These are phyloP conservation scores for Olyra latifolia DNA, from an alignment of 176 grass and related monocot species.

Conservation along the genomic window DNA sequence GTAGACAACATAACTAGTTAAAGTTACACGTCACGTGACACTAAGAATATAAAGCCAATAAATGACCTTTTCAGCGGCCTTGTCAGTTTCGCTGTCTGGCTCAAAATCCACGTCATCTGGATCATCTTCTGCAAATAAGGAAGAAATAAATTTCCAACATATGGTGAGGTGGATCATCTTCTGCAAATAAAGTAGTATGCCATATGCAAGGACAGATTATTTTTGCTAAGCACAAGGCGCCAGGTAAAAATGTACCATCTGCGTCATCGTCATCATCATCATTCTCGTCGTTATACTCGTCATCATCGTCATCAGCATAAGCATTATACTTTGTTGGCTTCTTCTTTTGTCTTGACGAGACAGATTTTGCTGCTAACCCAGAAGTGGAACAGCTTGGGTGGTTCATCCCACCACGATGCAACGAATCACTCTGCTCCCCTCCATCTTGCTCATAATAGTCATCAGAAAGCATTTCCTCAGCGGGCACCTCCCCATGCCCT, in stretches of 20 bases:
- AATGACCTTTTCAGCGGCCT: constrained; percentile 68
- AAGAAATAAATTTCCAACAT: constrained; percentile 30
- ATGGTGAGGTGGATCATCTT: constrained; percentile 6
- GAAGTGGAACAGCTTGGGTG: constrained; percentile 60
- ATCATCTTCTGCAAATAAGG: constrained; percentile 82
- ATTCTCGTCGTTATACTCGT: constrained; percentile 51
- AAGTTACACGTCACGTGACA: constrained; percentile 16
- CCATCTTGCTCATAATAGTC: constrained; percentile 95
- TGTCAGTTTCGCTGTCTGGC: constrained; percentile 85
- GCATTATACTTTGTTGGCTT: constrained; percentile 53
- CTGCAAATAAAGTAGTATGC: neutral
- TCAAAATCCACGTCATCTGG: constrained; percentile 98
- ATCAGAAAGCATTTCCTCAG: constrained; percentile 95
- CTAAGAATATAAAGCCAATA: constrained; percentile 23
- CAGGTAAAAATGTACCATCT: constrained; percentile 69
- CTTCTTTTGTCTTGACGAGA: constrained; percentile 55
- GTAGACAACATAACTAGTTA: constrained; percentile 24
- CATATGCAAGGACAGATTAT: constrained; percentile 12
- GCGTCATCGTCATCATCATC: constrained; percentile 50
- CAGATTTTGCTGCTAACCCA: constrained; percentile 45
- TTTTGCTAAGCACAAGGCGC: constrained; percentile 8
- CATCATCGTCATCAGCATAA: constrained; percentile 51
- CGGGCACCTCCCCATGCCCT: constrained; percentile 61
- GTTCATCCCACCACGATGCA: constrained; percentile 53
- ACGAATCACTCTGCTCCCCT: constrained; percentile 70